Conservation (phyloP, 192 early-diverging fungal genomes). For the Coemansia sp. region DNA sequence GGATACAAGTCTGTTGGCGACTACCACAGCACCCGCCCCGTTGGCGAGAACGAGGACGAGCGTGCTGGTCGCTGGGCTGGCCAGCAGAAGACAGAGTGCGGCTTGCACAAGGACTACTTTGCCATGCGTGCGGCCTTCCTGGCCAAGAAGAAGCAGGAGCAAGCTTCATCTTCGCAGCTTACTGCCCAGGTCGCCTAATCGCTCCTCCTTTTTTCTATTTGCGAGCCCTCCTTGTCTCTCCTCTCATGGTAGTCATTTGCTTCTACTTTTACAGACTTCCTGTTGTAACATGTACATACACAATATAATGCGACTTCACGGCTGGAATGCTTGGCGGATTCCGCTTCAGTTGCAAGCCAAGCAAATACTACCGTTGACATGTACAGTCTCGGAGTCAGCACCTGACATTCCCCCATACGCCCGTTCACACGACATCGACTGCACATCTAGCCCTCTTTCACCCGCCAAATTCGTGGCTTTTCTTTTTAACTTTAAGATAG, state of each 20-base stretch:
- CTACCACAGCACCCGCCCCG: conserved; percentile 82
- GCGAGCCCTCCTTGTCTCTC: too few species aligned
- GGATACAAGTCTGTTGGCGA: conserved; percentile 94
- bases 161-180: conserved; percentile 18
- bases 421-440: neutral
- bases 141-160: conserved; percentile 73
- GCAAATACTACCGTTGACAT: too few species aligned
- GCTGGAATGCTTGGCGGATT: too few species aligned
- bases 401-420: neutral
- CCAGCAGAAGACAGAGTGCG: conserved; percentile 89
- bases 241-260: too few species aligned
- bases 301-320: too few species aligned
- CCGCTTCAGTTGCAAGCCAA: too few species aligned
- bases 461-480: neutral
- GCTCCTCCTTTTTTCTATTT: neutral
- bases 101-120: conserved; percentile 96
- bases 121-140: conserved; percentile 81
- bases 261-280: too few species aligned
- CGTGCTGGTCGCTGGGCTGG: conserved; percentile 88
- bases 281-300: too few species aligned
- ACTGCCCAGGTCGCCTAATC: neutral
- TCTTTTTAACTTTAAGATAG: neutral
- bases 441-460: neutral
- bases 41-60: conserved; percentile 68
- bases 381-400: neutral